Base-by-base conservation (phyloP, 352 stramenopile species). In the Blastocystis hominis region DNA sequence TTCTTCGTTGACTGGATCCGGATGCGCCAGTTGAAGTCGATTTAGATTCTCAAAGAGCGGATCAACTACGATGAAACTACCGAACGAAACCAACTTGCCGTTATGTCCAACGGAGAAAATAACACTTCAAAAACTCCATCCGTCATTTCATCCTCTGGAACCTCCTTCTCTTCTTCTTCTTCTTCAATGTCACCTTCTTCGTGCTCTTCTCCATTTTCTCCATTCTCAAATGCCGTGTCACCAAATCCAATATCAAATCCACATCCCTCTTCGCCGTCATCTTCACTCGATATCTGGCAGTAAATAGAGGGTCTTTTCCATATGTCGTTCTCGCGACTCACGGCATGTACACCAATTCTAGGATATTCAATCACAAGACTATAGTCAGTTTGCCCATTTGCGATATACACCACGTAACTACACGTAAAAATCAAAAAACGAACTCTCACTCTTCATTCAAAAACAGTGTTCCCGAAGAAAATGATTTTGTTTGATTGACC, bases 301-400 rank as follows among this genome's bases (percentile, higher is more conserved):
- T 80, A 80, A 46, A 80, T 80, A n/a, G 46, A 80, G 5, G 70
- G 70, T 1, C 70, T 24, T 38, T 80, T 34, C 30, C 46, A 80
- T 15, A 80, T 3, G 3, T 36, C 38, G 20, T 50, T 24, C 20
- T 80, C 70, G 36, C 63, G 70, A 64, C 70, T 61, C 5, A 80
- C 70, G 42, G 70, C 70, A 46, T 80, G 70, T 5, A 80, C 70
- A 38, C 70, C 70, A 40, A 80, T 50, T 24, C 24, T 47, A 6
- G 70, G 50, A 80, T 80, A 80, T 24, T 80, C 70, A 80, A 80
- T 61, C 15, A 64, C 44, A 40, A 80, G 36, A 61, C 38, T 61
- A 0, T 80, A 44, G 42, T 80, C 70, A 20, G 53, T 34, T 46
- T 64, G 30, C 5, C 17, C 38, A 62, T 20, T 34, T 7, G 70